These are phyloP conservation scores for Amanita fuliginea DNA, from an alignment of 768 basidiomycete species.

Conservation along the genomic window DNA sequence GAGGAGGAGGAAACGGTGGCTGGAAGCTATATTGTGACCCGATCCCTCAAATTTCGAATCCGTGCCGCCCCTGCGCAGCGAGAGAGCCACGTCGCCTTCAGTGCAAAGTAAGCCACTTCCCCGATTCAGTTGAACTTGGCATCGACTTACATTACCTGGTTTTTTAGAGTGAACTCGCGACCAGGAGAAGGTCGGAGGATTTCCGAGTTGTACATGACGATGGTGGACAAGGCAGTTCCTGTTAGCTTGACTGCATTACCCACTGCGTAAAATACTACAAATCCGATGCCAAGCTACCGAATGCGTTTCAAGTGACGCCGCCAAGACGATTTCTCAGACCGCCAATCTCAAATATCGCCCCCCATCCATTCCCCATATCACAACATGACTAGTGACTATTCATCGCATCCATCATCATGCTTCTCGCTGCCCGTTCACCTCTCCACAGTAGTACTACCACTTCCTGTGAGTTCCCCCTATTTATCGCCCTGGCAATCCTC, in stretches of 20 bases:
- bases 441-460: no score
- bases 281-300: no score
- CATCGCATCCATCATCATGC: no score
- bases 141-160: no score
- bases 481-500: no score
- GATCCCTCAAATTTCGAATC: slow-evolving; percentile 15
- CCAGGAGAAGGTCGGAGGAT: slow-evolving; percentile 2
- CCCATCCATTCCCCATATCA: background rate
- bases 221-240: slow-evolving; percentile 11
- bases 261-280: no score
- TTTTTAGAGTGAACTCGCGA: slow-evolving; percentile 2
- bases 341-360: background rate
- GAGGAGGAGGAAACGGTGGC: slow-evolving; percentile 10
- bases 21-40: slow-evolving; percentile 14
- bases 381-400: no score
- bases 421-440: no score
- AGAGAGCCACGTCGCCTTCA: slow-evolving; percentile 13
- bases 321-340: background rate
- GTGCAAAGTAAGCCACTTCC: slow-evolving; percentile 15
- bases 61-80: slow-evolving; percentile 14
- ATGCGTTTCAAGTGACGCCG: no score
- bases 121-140: no score
- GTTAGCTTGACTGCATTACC: background rate
- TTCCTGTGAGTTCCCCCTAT: no score
- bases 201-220: slow-evolving; percentile 10